Evolutionary conservation across 441 rosid species (phyloP).

Genomic region (Syzygium syzygioides): DNA sequence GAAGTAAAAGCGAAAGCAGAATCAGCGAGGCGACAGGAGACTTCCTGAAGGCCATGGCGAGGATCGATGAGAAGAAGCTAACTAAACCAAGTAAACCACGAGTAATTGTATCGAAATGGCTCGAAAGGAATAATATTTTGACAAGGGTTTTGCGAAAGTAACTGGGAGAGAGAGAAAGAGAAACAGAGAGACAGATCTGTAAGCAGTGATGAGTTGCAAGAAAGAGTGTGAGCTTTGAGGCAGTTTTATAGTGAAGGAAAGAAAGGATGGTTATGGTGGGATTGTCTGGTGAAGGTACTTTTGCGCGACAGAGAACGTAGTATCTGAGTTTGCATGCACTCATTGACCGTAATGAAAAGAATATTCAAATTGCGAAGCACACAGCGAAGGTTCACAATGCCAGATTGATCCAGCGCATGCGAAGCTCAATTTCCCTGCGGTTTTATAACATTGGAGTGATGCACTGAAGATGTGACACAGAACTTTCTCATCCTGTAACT

Average conservation of each 20-base stretch:
- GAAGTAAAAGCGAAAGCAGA: constrained; percentile 9
- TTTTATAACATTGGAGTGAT: not conserved
- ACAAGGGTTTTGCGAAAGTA: not conserved
- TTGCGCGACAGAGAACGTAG: not conserved
- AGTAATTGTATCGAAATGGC: not conserved
- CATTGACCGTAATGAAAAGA: not conserved
- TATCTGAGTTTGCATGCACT: not conserved
- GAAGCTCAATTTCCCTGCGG: not conserved
- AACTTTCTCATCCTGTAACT: not conserved
- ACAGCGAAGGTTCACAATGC: not conserved
- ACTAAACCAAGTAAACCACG: not conserved
- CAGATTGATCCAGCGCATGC: not conserved
- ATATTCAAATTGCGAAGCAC: not conserved
- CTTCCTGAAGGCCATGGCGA: not conserved
- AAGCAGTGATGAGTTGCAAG: not conserved
- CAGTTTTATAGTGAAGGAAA: not conserved
- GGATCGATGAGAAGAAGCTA: not conserved
- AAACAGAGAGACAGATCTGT: not conserved
- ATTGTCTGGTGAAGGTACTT: not conserved
- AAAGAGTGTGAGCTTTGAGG: not conserved
- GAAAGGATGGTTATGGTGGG: not conserved
- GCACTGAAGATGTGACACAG: not conserved
- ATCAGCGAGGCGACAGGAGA: not conserved
- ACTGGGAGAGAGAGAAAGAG: not conserved
- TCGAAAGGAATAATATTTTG: not conserved